A percentile compares a stretch with the other conserved stretches of the same genome.
Evolutionary conservation across 352 stramenopile genomes (phyloP).

Genomic region (Pythium apleroticum): DNA sequence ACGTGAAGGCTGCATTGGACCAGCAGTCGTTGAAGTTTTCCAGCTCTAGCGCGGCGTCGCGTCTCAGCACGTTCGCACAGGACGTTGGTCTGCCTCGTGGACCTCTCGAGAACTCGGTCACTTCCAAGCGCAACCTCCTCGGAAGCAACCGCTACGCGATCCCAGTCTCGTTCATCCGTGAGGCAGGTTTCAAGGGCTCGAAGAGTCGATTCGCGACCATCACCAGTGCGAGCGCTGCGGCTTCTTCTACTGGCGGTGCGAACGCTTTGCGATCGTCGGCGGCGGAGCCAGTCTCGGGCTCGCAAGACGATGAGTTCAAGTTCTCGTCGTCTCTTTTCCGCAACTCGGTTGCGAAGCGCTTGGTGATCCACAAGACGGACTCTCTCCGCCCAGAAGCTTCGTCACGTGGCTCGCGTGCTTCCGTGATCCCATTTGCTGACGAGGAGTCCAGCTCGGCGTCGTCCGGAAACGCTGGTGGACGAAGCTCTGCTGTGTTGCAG

Average conservation of each 20-base stretch:
- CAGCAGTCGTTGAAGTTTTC: conserved; percentile 21
- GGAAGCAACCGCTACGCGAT: conserved; percentile 39
- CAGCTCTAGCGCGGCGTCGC: conserved; percentile 44
- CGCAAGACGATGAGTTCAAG: conserved; percentile 29
- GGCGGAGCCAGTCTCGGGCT: conserved; percentile 10
- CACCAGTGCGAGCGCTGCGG: conserved; percentile 28
- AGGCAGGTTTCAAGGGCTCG: conserved; percentile 64
- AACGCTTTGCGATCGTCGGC: conserved; percentile 22
- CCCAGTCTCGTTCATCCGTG: conserved; percentile 72
- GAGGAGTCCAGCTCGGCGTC: conserved; percentile 30
- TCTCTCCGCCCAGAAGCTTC: conserved; percentile 9
- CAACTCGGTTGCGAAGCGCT: conserved; percentile 26
- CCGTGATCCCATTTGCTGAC: conserved; percentile 57
- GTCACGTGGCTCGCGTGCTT: conserved; percentile 35
- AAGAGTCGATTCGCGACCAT: conserved; percentile 65
- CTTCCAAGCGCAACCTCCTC: conserved; percentile 57
- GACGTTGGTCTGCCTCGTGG: conserved; percentile 72
- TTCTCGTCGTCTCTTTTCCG: conserved; percentile 38
- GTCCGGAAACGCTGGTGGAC: background rate
- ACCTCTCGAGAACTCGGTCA: conserved; percentile 49
- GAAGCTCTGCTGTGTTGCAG: conserved; percentile 37
- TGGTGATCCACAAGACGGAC: conserved; percentile 28
- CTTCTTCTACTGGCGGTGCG: conserved; percentile 14
- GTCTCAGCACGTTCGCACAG: conserved; percentile 58
- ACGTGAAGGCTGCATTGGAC: conserved; percentile 31